These are phyloP conservation scores for Linum trigynum DNA, from an alignment of 345 rosid genomes.

Conservation along the genomic window DNA sequence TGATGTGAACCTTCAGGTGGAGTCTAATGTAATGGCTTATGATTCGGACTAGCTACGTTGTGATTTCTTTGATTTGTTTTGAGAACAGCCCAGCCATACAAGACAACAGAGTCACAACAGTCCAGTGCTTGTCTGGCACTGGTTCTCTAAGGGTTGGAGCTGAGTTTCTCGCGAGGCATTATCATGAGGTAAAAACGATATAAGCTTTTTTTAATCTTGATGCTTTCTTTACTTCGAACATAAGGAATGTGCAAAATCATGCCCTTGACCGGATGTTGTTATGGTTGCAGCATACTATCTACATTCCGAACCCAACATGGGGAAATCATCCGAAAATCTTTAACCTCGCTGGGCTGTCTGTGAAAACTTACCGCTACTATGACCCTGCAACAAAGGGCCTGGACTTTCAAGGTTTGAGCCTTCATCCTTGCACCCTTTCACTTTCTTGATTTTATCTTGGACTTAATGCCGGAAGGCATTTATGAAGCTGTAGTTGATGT, in stretches of 20 bases:
- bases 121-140: constrained; percentile 32
- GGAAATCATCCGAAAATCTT: constrained; percentile 40
- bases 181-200: constrained; percentile 17
- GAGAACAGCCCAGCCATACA: constrained; percentile 24
- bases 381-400: constrained; percentile 34
- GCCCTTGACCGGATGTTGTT: background rate
- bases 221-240: background rate
- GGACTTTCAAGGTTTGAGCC: constrained; percentile 35
- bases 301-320: constrained; percentile 33
- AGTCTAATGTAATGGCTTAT: background rate
- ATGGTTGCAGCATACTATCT: constrained; percentile 27
- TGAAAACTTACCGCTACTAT: constrained; percentile 39
- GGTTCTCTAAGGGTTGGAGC: constrained; percentile 34
- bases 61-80: constrained; percentile 1
- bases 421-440: background rate
- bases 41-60: too few relatives aligned
- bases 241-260: background rate
- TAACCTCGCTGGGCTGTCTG: constrained; percentile 21
- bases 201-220: background rate
- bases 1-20: background rate
- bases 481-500: background rate
- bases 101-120: constrained; percentile 33
- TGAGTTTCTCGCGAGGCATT: constrained; percentile 30
- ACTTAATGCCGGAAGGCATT: background rate
- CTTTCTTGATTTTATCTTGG: background rate